Base-by-base conservation (phyloP, 345 rosid genomes). In the Lumnitzera littorea region DNA sequence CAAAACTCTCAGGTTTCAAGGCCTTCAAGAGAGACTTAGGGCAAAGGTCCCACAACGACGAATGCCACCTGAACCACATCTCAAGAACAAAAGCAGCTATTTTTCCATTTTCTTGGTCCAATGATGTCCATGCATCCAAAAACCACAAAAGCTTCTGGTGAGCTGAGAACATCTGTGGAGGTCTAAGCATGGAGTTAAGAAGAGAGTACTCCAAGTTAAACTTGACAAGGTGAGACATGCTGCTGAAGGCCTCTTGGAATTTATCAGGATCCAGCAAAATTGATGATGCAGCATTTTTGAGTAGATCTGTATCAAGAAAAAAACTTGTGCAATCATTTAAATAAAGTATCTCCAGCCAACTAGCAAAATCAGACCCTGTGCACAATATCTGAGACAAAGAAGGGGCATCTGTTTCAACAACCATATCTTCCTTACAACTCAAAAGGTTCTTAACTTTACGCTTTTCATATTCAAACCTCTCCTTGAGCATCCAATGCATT, bases 41-140 rank as follows among this genome's bases (percentile, higher is more conserved):
- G 47, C 63, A 56, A 58, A 77, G 76, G 66, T 65, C 82, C 98
- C 98, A 92, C 81, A 92, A 59, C 62, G 81, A 78, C 56, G 81
- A 80, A 75, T 92, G 98, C 98, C 98, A 92, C 76, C 83, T 73
- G 63, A 77, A 87, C 96, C 96, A 85, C 84, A 92, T 81, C 76
- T 92, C 98, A 61, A 87, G 87, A 75, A 84, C 82, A 73, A 73
- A 81, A 67, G 84, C 76, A 23, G 83, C 56, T 50, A 89, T 64
- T 73, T 79, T 84, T 67, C 75, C 57, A 72, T 81, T 76, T 59
- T 63, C 98, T 92, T 61, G 48, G 27, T 31, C 36, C 47, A 58
- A 46, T 4, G 29, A 66, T 23, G 70, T 69, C 86, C 83, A 87
- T n/a, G 91, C 96, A 68, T 87, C 97, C 62, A 87, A 70, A 66